These are phyloP conservation scores for Neurospora intermedia DNA, from an alignment of 495 filamentous ascomycete genomes.

Conservation along the genomic window DNA sequence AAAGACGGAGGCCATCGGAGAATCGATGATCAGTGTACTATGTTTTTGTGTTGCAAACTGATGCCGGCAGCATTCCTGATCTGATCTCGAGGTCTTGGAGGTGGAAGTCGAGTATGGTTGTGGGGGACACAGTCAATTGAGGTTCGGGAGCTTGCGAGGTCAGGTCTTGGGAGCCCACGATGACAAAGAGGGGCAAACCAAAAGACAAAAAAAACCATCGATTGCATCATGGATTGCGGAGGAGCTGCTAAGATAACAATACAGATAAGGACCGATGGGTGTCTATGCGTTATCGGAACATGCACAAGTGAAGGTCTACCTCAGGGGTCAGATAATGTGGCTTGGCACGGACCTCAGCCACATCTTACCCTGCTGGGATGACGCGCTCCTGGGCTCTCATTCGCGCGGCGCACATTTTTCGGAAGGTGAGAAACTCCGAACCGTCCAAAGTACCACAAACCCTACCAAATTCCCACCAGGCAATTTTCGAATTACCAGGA, in stretches of 20 bases:
- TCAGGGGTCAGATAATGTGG: neutral
- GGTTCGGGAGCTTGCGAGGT: neutral
- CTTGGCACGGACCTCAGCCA: neutral
- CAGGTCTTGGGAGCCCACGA: neutral
- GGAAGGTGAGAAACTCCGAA: constrained; percentile 15
- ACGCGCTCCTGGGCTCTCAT: neutral
- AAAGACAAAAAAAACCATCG: neutral
- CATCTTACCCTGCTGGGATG: neutral
- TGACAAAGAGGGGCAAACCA: neutral
- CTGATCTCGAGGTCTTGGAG: neutral
- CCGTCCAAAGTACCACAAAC: constrained; percentile 16
- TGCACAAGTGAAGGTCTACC: neutral
- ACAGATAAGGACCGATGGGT: neutral
- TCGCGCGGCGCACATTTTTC: neutral
- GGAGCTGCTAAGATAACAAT: neutral
- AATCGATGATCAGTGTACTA: neutral
- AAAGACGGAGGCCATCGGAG: neutral
- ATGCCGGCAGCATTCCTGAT: neutral
- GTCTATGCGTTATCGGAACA: neutral
- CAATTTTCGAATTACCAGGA: constrained; percentile 27
- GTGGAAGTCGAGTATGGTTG: neutral
- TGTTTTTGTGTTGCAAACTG: neutral
- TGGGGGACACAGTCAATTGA: neutral
- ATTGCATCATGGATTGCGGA: neutral
- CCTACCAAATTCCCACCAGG: constrained; percentile 24